Base-by-base conservation (phyloP, 352 stramenopile genomes). In the Globisporangium mamillatum region DNA sequence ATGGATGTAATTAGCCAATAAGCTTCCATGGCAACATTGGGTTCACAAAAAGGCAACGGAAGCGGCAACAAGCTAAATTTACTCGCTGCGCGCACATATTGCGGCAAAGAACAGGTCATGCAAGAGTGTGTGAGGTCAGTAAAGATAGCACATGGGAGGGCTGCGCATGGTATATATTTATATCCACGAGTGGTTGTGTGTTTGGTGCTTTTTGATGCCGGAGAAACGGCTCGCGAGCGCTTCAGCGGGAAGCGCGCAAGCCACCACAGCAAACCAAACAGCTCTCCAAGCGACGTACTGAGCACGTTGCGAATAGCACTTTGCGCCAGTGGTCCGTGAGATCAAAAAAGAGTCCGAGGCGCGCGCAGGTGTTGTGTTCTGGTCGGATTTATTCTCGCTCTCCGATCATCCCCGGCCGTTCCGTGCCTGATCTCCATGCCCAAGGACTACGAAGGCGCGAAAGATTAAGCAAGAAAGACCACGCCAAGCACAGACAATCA, bases 371-470 rank as follows among this genome's bases (percentile, higher is more conserved):
- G 56, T 61, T 61, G 27, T 41, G 56, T 61, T 61, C 56, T 61
- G 56, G n/a, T 29, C 56, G n/a, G 56, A 36, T 61, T n/a, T 61
- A 61, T 61, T 61, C 29, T 61, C 29, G 29, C 53, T 3, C 55
- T 60, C 29, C 34, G 55, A 61, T 46, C 55, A 46, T 22, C 56
- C 20, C 29, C 20, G 22, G 12, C 20, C 50, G 9, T 3, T 29
- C 53, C 25, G 16, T n/a, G 24, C 55, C 27, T 60, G 44, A 60
- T 61, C 56, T 61, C 9, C 56, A 61, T 61, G 56, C 56, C 56
- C 32, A 48, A 48, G 32, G 32, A 48, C 56, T 48, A 32, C 55
- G 29, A 14, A 10, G 8, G 55, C 20, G 56, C 20, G 32, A 48
- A 36, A 6, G 32, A 29, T 20, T 61, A 61, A 41, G n/a, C 56